Conservation (phyloP, 169 alveolate genomes). For the Pseudocohnilembus persalinus region DNA sequence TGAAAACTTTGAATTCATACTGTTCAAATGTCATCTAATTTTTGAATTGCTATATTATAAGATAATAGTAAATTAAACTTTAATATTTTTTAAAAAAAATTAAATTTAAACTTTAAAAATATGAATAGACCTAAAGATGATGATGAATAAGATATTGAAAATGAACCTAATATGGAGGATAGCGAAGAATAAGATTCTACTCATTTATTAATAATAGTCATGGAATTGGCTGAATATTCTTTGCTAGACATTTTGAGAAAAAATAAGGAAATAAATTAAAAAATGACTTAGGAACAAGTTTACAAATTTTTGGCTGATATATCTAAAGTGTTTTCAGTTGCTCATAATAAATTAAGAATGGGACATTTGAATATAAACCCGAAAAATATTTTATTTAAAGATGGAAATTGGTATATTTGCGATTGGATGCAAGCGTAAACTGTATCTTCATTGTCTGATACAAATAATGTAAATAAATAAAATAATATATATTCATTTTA, state of each 20-base stretch:
- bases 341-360: background rate
- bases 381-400: too few species aligned
- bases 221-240: background rate
- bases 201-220: background rate
- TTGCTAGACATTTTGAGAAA: background rate
- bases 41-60: background rate
- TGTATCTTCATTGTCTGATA: background rate
- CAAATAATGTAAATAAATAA: background rate
- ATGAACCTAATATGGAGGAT: too few species aligned
- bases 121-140: background rate
- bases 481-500: too few species aligned
- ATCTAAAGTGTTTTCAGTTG: background rate
- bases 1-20: background rate
- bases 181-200: background rate
- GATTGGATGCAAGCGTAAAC: background rate
- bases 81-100: too few species aligned
- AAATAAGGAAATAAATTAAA: background rate
- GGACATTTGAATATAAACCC: background rate
- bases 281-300: background rate
- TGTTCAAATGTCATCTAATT: background rate
- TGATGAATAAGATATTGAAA: background rate
- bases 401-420: background rate
- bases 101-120: too few species aligned
- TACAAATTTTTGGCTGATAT: background rate
- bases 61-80: background rate